phyloP scores from a whole-genome alignment of 2,329 filamentous ascomycete genomes.

The Phyllosticta citribraziliensis region DNA sequence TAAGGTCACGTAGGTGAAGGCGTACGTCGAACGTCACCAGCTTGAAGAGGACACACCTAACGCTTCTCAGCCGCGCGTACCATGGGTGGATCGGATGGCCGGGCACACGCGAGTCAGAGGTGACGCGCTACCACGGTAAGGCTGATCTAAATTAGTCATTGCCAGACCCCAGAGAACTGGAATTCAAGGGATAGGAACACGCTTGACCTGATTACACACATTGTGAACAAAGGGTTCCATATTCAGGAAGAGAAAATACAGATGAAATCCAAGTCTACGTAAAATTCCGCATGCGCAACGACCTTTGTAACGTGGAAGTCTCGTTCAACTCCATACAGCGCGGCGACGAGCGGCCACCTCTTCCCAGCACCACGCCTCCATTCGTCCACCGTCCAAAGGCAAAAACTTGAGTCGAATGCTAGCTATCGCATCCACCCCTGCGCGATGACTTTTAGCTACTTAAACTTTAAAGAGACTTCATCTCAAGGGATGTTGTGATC shows the following conservation, averaged over 20 bases:
- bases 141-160: slow-evolving; percentile 1
- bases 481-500: not conserved
- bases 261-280: not conserved
- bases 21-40: not conserved
- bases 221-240: not conserved
- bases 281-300: not conserved
- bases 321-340: not conserved
- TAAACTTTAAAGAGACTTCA: not conserved
- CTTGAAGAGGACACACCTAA: not conserved
- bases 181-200: not conserved
- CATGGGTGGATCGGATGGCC: not conserved
- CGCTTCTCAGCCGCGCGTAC: not conserved
- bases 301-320: not conserved
- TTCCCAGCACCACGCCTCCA: not conserved
- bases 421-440: not conserved
- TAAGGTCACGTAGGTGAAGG: not conserved
- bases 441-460: not conserved
- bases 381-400: not conserved
- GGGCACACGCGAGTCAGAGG: slow-evolving; percentile 2
- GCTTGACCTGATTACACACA: not conserved
- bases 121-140: not conserved
- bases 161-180: not conserved
- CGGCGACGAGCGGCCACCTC: not conserved
- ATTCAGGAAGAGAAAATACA: not conserved
- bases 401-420: not conserved